Evolutionary conservation across 768 basidiomycete species (phyloP).

Genomic region (Trametes coccinea): DNA sequence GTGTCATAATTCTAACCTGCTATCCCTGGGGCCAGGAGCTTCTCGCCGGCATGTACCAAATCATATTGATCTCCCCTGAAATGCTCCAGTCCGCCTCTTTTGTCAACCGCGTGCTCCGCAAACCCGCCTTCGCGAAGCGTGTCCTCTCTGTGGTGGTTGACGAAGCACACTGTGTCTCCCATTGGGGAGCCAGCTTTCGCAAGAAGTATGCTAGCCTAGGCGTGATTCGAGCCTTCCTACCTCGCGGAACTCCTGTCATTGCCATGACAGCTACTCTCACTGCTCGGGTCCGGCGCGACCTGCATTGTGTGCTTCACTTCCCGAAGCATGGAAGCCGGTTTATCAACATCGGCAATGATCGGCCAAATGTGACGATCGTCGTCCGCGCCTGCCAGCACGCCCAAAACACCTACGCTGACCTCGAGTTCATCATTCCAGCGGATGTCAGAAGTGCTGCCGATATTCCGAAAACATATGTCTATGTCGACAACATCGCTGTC

Average conservation of each 20-base stretch:
- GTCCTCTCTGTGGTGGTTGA: conserved; percentile 32
- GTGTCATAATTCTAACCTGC: too few relatives aligned
- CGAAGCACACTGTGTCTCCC: conserved; percentile 34
- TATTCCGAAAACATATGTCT: conserved; percentile 32
- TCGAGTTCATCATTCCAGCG: conserved; percentile 29
- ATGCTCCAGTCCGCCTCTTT: conserved; percentile 32
- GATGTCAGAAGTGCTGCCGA: neutral
- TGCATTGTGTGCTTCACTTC: conserved; percentile 23
- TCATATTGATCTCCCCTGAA: conserved; percentile 32
- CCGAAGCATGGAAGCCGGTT: neutral
- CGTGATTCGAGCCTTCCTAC: conserved; percentile 28
- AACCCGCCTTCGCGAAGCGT: conserved; percentile 20
- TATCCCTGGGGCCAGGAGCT: conserved; percentile 14
- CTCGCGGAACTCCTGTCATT: conserved; percentile 22
- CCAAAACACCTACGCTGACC: conserved; percentile 25
- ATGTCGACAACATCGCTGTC: conserved; percentile 25
- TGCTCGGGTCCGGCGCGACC: conserved; percentile 17
- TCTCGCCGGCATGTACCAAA: conserved; percentile 23
- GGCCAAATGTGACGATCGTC: conserved; percentile 29
- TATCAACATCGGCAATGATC: conserved; percentile 29
- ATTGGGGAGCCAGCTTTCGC: conserved; percentile 35
- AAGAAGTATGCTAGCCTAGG: conserved; percentile 30
- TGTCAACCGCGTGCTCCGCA: conserved; percentile 27
- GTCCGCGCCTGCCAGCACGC: conserved; percentile 28
- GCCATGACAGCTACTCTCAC: conserved; percentile 28